Evolutionary conservation across 495 filamentous ascomycete species (phyloP).

Genomic region (Physcia stellaris): DNA sequence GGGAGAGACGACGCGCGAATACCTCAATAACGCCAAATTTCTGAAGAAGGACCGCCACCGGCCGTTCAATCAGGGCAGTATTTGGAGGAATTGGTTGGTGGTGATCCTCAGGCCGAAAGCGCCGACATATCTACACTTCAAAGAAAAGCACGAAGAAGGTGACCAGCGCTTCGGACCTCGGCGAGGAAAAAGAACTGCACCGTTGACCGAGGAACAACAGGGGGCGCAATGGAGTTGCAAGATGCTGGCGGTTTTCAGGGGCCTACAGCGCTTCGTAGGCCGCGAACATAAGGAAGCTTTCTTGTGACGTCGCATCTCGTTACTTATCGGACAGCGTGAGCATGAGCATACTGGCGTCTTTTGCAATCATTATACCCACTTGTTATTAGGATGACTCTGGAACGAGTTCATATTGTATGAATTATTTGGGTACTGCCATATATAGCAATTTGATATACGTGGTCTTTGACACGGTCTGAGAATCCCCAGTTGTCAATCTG

Average conservation of each 20-base stretch:
- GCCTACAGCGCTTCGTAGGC: too few relatives aligned
- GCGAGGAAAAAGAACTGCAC: constrained; percentile 38
- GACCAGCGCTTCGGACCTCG: constrained; percentile 70
- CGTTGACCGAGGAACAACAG: constrained; percentile 38
- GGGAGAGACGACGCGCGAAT: constrained; percentile 92
- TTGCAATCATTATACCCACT: too few relatives aligned
- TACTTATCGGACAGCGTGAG: too few relatives aligned
- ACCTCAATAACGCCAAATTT: constrained; percentile 91
- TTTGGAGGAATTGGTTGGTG: constrained; percentile 64
- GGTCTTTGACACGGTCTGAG: too few relatives aligned
- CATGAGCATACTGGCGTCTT: too few relatives aligned
- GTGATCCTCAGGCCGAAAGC: constrained; percentile 74
- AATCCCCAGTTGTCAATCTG: too few relatives aligned
- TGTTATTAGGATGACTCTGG: too few relatives aligned
- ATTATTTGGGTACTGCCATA: too few relatives aligned
- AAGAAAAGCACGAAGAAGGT: constrained; percentile 57
- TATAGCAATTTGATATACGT: too few relatives aligned
- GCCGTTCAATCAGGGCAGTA: constrained; percentile 70
- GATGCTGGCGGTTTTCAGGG: constrained; percentile 30
- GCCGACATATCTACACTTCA: constrained; percentile 85
- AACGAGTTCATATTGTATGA: too few relatives aligned
- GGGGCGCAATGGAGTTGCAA: constrained; percentile 46
- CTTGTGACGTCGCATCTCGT: too few relatives aligned
- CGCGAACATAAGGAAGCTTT: too few relatives aligned
- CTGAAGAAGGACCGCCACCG: constrained; percentile 79